Evolutionary conservation across 768 basidiomycete genomes (phyloP), one percentile per base, ranked within the genome.

Genomic region (Tylopilus rubrobrunneus): DNA sequence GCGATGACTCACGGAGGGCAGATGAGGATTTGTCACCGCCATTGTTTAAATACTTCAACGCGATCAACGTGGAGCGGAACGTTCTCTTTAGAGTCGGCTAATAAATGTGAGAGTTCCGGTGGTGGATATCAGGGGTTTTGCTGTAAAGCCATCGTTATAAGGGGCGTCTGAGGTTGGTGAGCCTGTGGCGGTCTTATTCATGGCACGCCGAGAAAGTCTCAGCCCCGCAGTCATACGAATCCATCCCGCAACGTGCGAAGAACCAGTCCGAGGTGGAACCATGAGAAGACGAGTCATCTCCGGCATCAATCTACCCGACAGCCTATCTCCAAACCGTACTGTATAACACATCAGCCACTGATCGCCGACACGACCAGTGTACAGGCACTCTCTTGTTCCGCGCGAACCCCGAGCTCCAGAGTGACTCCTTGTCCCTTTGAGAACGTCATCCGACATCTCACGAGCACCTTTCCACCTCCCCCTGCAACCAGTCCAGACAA

Each of bases 391-490:
- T 89, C 84, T 72, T 88, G 87, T 70, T 99, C 97, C 48, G 94
- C 94, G 47, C 96, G 85, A 21, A 96, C 95, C 28, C 81, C 79
- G 41, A 99, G 74, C 74, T 98, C 95, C 53, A 99, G 74, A 31
- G 93, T 95, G 17, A 99, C 97, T 9, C 97, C 97, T 60, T 87
- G 78, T 15, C 91, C 93, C 56, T 85, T 76, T 42, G 89, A 86
- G 72, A 82, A 98, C 11, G 96, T 98, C 97, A 98, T 99, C 56
- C 96, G 81, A 74, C 89, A 91, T 57, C 94, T 84, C 23, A 85
- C 94, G 52, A 99, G 80, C 31, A 97, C 90, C 75, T 98, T 98
- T n/a, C 94, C 95, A 25, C 91, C 93, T 23, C 94, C 94, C 31
- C 96, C 95, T 25, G 81, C 79, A 17, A 97, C 88, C 58, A 98